These are phyloP conservation scores for Xylariomycetidae sp. DNA, from an alignment of 2,329 filamentous ascomycete species.

Conservation along the genomic window DNA sequence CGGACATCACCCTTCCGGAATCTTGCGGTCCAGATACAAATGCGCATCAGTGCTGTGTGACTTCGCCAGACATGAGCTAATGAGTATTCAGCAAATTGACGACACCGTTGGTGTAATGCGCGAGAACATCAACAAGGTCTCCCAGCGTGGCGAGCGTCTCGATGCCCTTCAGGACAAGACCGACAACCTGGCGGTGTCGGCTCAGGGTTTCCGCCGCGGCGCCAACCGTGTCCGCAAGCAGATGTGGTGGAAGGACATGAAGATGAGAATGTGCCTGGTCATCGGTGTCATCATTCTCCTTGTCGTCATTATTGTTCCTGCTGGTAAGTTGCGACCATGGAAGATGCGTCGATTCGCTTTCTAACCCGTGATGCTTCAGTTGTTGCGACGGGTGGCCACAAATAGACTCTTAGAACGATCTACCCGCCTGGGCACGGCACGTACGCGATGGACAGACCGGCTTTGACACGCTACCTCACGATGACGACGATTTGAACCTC, in stretches of 20 bases:
- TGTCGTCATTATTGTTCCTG: slow-evolving; percentile 88
- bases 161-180: slow-evolving; percentile 44
- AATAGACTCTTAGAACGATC: no score
- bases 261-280: slow-evolving; percentile 98
- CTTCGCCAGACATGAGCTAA: no score
- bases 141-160: slow-evolving; percentile 65
- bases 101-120: slow-evolving; percentile 93
- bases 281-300: slow-evolving; percentile 86
- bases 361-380: slow-evolving; percentile 8
- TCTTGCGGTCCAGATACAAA: no score
- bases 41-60: no score
- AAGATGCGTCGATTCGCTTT: no score
- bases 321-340: slow-evolving; percentile 55
- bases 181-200: slow-evolving; percentile 85
- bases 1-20: no score
- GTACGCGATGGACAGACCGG: no score
- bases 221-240: slow-evolving; percentile 94
- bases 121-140: slow-evolving; percentile 96
- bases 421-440: no score
- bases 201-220: slow-evolving; percentile 90
- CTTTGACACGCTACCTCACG: no score
- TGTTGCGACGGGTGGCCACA: no score
- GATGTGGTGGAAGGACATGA: slow-evolving; percentile 99
- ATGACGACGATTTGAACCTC: slow-evolving; percentile 17
- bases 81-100: slow-evolving; percentile 76